phyloP scores from a whole-genome alignment of 2,329 filamentous ascomycete genomes.

The Fusarium oxysporum region DNA sequence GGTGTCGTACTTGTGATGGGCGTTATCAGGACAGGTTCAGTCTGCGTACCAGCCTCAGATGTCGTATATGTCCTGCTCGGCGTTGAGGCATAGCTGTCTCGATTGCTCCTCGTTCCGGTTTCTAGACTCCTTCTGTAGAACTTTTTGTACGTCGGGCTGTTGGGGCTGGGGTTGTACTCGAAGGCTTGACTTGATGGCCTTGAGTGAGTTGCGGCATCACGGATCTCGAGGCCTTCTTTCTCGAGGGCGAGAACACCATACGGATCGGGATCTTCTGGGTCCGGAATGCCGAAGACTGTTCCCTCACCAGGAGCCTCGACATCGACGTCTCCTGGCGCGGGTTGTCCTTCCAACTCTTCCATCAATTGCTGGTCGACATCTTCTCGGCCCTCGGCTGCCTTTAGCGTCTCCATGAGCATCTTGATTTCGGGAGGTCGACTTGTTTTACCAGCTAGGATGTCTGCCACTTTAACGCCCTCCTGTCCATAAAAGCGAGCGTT shows the following conservation, averaged over 20 bases:
- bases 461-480: constrained; percentile 59
- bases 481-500: constrained; percentile 87
- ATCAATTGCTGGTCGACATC: constrained; percentile 50
- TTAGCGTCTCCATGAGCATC: constrained; percentile 51
- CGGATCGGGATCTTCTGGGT: constrained; percentile 53
- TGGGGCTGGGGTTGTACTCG: constrained; percentile 52
- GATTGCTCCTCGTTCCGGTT: constrained; percentile 32
- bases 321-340: constrained; percentile 51
- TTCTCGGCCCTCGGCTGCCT: constrained; percentile 49
- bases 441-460: constrained; percentile 60
- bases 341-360: constrained; percentile 50
- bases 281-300: constrained; percentile 53
- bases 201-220: constrained; percentile 51
- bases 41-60: constrained; percentile 46
- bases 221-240: constrained; percentile 51
- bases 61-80: constrained; percentile 34
- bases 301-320: constrained; percentile 45
- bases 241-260: constrained; percentile 53
- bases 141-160: constrained; percentile 53
- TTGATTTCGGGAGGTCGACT: constrained; percentile 41
- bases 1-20: constrained; percentile 7
- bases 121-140: constrained; percentile 47
- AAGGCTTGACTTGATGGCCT: constrained; percentile 52
- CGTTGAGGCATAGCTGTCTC: constrained; percentile 36
- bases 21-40: constrained; percentile 36